Evolutionary conservation across 345 rosid genomes (phyloP).

Genomic region (Corchorus olitorius): DNA sequence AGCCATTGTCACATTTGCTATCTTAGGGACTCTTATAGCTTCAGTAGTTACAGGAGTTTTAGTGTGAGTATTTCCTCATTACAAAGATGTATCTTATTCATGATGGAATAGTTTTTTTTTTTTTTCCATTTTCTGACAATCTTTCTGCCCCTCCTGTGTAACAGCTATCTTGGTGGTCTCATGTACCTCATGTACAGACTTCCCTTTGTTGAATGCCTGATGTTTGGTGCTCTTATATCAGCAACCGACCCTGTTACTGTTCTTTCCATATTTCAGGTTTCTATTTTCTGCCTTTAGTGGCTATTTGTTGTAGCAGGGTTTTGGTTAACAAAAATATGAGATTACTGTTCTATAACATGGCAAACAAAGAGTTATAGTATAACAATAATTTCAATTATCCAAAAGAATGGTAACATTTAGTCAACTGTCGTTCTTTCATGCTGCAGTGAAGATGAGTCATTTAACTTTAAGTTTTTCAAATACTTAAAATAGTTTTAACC

Average conservation of each 20-base stretch:
- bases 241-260: conserved; percentile 99
- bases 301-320: conserved; percentile 16
- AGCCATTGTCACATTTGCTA: conserved; percentile 92
- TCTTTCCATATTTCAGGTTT: conserved; percentile 94
- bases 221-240: conserved; percentile 98
- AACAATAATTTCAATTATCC: background rate
- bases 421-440: background rate
- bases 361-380: background rate
- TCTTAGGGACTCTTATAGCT: conserved; percentile 85
- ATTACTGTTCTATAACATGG: background rate
- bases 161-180: conserved; percentile 90
- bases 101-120: too few species aligned
- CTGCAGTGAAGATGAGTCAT: too few species aligned
- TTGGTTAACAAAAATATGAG: background rate
- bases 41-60: conserved; percentile 82
- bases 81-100: background rate
- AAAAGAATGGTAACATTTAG: background rate
- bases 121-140: background rate
- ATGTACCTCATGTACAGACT: conserved; percentile 82
- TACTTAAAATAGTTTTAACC: background rate
- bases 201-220: conserved; percentile 92
- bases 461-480: background rate
- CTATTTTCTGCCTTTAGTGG: background rate
- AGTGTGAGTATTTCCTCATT: conserved; percentile 64
- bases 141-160: conserved; percentile 12